Conservation (phyloP, 2,329 filamentous ascomycete species). For the Fusarium sp. region DNA sequence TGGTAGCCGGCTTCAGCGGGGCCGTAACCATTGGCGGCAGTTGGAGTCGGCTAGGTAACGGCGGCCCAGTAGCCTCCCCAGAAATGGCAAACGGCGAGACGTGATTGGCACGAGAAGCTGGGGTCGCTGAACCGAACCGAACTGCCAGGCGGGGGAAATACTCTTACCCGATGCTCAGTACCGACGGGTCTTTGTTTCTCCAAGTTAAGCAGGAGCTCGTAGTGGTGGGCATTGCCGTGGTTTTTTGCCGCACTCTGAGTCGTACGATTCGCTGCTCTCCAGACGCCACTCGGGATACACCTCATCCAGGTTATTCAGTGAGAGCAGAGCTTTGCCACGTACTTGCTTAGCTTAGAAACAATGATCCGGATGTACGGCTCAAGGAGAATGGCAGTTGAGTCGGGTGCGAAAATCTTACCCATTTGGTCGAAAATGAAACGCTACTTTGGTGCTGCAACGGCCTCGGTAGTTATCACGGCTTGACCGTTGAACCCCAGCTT, state of each 20-base stretch:
- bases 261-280: conserved; percentile 22
- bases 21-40: conserved; percentile 37
- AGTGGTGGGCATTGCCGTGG: conserved; percentile 20
- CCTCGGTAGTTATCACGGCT: background rate
- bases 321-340: background rate
- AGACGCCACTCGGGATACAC: background rate
- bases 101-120: conserved; percentile 20
- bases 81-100: conserved; percentile 18
- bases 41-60: conserved; percentile 33
- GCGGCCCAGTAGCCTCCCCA: conserved; percentile 5
- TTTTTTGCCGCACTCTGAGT: conserved; percentile 12
- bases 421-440: background rate
- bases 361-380: conserved; percentile 1
- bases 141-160: conserved; percentile 25
- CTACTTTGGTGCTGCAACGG: background rate
- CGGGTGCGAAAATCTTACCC: background rate
- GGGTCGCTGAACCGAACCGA: conserved; percentile 10
- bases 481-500: background rate
- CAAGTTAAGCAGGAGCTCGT: conserved; percentile 19
- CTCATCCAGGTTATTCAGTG: background rate
- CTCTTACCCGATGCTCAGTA: conserved; percentile 26
- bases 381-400: background rate
- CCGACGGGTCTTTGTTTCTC: conserved; percentile 37
- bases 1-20: conserved; percentile 37
- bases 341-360: background rate